phyloP scores from a whole-genome alignment of 2,329 filamentous ascomycete genomes.

The Alternaria sp. region DNA sequence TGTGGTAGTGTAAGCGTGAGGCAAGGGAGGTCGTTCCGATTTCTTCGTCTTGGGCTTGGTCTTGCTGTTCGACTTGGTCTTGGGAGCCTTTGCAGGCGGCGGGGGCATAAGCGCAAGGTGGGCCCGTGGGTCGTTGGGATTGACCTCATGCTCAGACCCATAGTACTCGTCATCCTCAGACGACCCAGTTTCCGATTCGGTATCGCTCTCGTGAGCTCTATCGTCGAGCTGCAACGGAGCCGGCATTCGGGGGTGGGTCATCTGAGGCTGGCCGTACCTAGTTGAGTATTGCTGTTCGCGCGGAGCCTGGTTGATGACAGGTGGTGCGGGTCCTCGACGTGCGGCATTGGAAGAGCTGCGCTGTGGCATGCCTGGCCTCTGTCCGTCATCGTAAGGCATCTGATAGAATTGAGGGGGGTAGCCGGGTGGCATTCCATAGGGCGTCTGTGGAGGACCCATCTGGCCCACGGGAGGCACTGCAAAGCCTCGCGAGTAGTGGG shows the following conservation, averaged over 20 bases:
- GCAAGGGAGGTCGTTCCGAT: constrained; percentile 28
- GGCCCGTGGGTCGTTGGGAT: constrained; percentile 7
- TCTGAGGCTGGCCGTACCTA: constrained; percentile 29
- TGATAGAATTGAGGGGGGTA: constrained; percentile 24
- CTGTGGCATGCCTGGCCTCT: constrained; percentile 28
- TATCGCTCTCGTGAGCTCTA: constrained; percentile 19
- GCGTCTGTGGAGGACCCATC: constrained; percentile 20
- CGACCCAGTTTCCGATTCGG: constrained; percentile 18
- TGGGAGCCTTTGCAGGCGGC: constrained; percentile 18
- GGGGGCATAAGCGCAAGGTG: constrained; percentile 35
- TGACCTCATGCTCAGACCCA: constrained; percentile 8
- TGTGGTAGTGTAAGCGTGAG: constrained; percentile 36
- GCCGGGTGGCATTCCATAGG: constrained; percentile 18
- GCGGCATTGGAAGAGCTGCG: constrained; percentile 28
- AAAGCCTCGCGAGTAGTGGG: too few relatives aligned
- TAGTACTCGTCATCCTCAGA: constrained; percentile 20
- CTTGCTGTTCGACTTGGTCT: constrained; percentile 16
- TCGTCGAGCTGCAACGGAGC: constrained; percentile 14
- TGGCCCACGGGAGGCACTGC: constrained; percentile 1
- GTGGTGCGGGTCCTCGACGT: constrained; percentile 21
- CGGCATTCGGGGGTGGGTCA: constrained; percentile 9
- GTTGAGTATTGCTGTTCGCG: constrained; percentile 34
- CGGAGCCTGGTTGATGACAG: constrained; percentile 32
- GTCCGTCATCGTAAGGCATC: constrained; percentile 27
- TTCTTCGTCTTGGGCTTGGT: constrained; percentile 4